Base-by-base conservation (phyloP, 83 land plant species). In the Isoetes engelmannii region DNA sequence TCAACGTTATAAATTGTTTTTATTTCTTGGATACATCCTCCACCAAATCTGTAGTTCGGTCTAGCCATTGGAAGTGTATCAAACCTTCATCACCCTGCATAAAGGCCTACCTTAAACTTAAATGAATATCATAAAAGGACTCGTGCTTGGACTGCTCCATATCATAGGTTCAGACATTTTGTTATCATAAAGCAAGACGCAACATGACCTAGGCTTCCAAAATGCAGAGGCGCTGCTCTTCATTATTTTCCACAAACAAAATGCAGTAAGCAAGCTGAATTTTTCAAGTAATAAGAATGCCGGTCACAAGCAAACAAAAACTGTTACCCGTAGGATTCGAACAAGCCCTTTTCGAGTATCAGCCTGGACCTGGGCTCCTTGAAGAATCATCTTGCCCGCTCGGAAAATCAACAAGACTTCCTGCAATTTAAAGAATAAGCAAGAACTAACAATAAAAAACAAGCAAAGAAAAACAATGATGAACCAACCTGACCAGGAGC, bases 51-150 rank as follows among this genome's bases (percentile, higher is more conserved):
- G 61, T 73, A 21, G 65, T 59, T 18, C 92, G 81, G 64, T 89
- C 89, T 71, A 83, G 79, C 98, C 98, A 92, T 61, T 92, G 98
- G 65, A 92, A 82, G 69, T 90, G 96, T 28, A 84, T 43, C 20
- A 92, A 75, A 37, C 96, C 94, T 66, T 88, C 93, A 10, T 87
- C 92, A 21, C 89, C 89, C 98, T 92, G 77, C 42, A 60, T 45
- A 80, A 28, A 0, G 37, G 37, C 37, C 37, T 28, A 28, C 37
- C 1, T 0, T 28, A 28, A 28, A 28, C 37, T 28, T 28, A 28
- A 28, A 28, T 2, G 37, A 0, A 28, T 28, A 28, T 28, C 37
- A 28, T 28, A 28, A 28, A 28, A 28, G 37, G 37, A 28, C 37
- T 28, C 37, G 37, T 28, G 0, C 37, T 28, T 28, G 37, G 37